Percentiles rank a stretch among this genome's conserved stretches.
Conservation (phyloP, 352 stramenopile species). For the Phytopythium aichiense region DNA sequence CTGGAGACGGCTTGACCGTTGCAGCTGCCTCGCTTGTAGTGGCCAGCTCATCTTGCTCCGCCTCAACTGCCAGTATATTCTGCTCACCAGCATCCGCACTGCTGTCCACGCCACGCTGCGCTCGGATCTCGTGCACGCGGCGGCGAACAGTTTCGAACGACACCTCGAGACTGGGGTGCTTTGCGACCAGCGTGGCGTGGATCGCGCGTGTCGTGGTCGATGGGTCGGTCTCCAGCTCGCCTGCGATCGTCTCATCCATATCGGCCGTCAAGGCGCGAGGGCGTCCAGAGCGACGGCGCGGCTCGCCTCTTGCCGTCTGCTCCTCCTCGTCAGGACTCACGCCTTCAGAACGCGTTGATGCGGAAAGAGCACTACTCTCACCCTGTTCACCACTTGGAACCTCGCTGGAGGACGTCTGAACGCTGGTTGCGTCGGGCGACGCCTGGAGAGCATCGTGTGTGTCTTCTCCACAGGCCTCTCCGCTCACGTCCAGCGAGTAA, state of each 20-base stretch:
- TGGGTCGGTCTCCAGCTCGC: neutral
- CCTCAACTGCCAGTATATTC: neutral
- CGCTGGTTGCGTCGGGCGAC: neutral
- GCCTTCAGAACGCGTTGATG: too few species aligned
- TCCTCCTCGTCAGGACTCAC: neutral
- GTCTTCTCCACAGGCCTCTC: neutral
- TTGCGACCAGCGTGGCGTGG: neutral
- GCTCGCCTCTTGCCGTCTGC: neutral
- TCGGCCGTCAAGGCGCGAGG: neutral
- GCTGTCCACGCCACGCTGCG: neutral
- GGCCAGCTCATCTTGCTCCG: neutral
- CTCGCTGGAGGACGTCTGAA: neutral
- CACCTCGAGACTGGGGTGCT: neutral
- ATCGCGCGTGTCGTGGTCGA: neutral
- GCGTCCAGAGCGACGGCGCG: neutral
- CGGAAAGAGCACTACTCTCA: neutral
- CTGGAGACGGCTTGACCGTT: neutral
- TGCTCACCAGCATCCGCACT: neutral
- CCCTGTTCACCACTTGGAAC: too few species aligned
- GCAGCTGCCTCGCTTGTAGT: neutral
- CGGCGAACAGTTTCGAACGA: slow-evolving; percentile 2
- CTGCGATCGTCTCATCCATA: neutral
- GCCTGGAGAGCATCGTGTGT: neutral
- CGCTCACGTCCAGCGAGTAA: neutral
- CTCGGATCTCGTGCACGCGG: neutral